phyloP scores from a whole-genome alignment of 257 asterid genomes.

The Solanum commersonii region DNA sequence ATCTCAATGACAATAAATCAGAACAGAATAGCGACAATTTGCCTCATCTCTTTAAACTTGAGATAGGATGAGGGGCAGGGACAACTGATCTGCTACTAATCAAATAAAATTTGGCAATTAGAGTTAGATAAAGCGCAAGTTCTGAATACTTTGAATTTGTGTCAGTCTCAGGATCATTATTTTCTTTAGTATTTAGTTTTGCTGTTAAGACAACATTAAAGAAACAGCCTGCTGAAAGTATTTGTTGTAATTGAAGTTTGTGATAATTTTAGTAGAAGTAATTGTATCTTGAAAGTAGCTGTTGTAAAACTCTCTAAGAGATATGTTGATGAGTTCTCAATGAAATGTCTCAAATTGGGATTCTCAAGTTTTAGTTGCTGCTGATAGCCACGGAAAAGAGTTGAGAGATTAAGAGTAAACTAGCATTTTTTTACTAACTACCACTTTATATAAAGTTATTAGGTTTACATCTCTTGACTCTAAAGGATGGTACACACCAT shows the following conservation, averaged over 20 bases:
- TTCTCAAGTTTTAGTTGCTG: constrained; percentile 26
- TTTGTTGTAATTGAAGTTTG: not conserved
- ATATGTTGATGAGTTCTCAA: constrained; percentile 17
- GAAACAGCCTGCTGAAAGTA: not conserved
- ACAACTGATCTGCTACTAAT: too few relatives aligned
- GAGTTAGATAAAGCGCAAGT: too few relatives aligned
- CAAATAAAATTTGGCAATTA: too few relatives aligned
- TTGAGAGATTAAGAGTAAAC: constrained; percentile 10
- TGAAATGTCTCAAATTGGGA: constrained; percentile 27
- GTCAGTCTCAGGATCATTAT: too few relatives aligned
- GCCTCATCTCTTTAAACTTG: too few relatives aligned
- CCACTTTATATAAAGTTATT: too few relatives aligned
- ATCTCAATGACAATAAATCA: too few relatives aligned
- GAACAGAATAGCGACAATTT: too few relatives aligned
- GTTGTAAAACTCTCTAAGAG: constrained; percentile 1
- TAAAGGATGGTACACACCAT: not conserved
- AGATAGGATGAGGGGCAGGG: too few relatives aligned
- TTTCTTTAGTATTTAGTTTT: too few relatives aligned
- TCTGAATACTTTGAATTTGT: not conserved
- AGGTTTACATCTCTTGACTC: not conserved
- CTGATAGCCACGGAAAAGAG: not conserved
- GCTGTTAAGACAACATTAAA: not conserved
- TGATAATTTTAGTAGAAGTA: not conserved
- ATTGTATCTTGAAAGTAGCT: not conserved
- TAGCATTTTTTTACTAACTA: too few relatives aligned